phyloP scores from a whole-genome alignment of 345 rosid species.

The Lagerstroemia speciosa region DNA sequence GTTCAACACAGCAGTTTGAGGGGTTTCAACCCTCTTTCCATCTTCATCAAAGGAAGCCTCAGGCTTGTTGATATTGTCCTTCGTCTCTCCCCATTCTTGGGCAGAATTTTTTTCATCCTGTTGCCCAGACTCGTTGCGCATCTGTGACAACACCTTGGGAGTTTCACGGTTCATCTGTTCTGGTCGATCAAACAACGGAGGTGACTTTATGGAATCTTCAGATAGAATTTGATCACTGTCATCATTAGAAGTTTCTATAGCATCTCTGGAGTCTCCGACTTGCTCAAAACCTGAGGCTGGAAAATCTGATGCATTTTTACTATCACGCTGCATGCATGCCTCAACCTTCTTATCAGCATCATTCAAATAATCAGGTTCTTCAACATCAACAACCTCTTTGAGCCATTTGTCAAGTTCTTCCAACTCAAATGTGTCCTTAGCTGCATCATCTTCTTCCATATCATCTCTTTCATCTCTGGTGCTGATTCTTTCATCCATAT shows the following conservation, averaged over 20 bases:
- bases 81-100: constrained; percentile 23
- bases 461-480: constrained; percentile 11
- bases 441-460: constrained; percentile 32
- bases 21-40: constrained; percentile 19
- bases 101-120: constrained; percentile 21
- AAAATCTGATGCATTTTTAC: constrained; percentile 16
- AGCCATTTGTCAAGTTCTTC: constrained; percentile 19
- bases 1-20: constrained; percentile 20
- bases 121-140: constrained; percentile 19
- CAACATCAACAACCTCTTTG: constrained; percentile 26
- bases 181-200: constrained; percentile 9
- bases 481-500: constrained; percentile 22
- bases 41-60: constrained; percentile 20
- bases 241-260: constrained; percentile 17
- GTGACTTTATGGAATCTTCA: constrained; percentile 15
- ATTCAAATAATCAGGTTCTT: constrained; percentile 25
- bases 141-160: constrained; percentile 13
- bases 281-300: constrained; percentile 20
- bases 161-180: constrained; percentile 22
- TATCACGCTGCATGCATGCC: constrained; percentile 17
- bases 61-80: constrained; percentile 19
- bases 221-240: constrained; percentile 12
- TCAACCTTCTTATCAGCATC: constrained; percentile 14
- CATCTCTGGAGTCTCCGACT: constrained; percentile 17
- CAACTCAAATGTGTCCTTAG: constrained; percentile 10